Conservation (phyloP, 202 grass and related monocot genomes). For the Eragrostis tef region DNA sequence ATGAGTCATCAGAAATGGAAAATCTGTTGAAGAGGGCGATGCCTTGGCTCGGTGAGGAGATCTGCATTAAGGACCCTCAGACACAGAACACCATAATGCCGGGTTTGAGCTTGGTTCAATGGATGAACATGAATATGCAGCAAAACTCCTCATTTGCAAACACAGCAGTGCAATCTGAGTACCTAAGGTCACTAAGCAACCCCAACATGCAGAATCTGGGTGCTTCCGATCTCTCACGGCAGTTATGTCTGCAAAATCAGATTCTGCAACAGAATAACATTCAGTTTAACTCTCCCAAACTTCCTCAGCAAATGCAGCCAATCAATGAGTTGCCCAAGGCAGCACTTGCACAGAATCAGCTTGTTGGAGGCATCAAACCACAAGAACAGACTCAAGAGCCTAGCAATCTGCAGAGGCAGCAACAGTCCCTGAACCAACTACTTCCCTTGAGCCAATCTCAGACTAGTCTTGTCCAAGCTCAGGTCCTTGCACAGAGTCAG, state of each 20-base stretch:
- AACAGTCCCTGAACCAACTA: slow-evolving; percentile 66
- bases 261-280: slow-evolving; percentile 76
- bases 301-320: slow-evolving; percentile 69
- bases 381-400: slow-evolving; percentile 61
- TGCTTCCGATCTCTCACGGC: slow-evolving; percentile 76
- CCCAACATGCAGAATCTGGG: slow-evolving; percentile 80
- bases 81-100: slow-evolving; percentile 90
- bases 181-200: slow-evolving; percentile 71
- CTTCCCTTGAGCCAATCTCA: slow-evolving; percentile 77
- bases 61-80: slow-evolving; percentile 95
- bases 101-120: slow-evolving; percentile 94
- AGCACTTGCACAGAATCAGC: slow-evolving; percentile 66
- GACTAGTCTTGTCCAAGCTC: slow-evolving; percentile 64
- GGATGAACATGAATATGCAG: slow-evolving; percentile 99
- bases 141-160: slow-evolving; percentile 74
- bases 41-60: slow-evolving; percentile 98
- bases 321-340: slow-evolving; percentile 66
- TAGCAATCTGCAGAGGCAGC: slow-evolving; percentile 64
- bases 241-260: slow-evolving; percentile 81
- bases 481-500: slow-evolving; percentile 70
- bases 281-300: slow-evolving; percentile 66
- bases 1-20: slow-evolving; percentile 97
- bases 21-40: slow-evolving; percentile 96
- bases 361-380: slow-evolving; percentile 46
- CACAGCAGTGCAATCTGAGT: slow-evolving; percentile 75